Evolutionary conservation across 371 early-diverging fungal species (phyloP).

Genomic region (Basidiobolus meristosporus): DNA sequence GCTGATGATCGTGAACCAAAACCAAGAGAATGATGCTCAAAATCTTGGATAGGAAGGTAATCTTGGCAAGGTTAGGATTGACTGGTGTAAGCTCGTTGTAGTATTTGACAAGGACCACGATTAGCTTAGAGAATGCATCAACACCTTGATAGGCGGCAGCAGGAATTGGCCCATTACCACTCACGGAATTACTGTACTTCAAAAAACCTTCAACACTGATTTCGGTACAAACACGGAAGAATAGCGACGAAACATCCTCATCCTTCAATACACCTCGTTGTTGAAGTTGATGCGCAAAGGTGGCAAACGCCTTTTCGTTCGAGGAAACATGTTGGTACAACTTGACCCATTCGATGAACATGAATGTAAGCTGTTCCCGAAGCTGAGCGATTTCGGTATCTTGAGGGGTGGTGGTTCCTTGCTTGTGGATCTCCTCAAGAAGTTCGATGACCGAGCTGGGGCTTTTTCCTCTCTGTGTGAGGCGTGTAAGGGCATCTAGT

Average conservation of each 20-base stretch:
- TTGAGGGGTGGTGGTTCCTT: too few relatives aligned
- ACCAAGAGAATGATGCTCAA: conserved; percentile 70
- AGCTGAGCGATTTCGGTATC: conserved; percentile 7
- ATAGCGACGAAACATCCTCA: conserved; percentile 56
- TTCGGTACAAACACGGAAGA: conserved; percentile 79
- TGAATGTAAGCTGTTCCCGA: conserved; percentile 40
- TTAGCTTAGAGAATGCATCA: conserved; percentile 67
- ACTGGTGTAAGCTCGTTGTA: conserved; percentile 17
- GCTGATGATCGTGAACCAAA: conserved; percentile 68
- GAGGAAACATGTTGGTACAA: conserved; percentile 67
- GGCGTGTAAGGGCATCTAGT: conserved; percentile 39
- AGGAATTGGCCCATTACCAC: too few relatives aligned
- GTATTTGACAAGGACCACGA: conserved; percentile 47
- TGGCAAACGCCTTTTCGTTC: conserved; percentile 42
- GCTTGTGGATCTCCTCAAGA: conserved; percentile 6
- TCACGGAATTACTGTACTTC: conserved; percentile 13
- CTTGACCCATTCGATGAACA: conserved; percentile 79
- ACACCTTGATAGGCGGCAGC: conserved; percentile 44
- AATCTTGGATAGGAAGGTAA: conserved; percentile 49
- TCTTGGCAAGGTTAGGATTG: conserved; percentile 20
- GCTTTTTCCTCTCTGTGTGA: conserved; percentile 37
- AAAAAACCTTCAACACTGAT: conserved; percentile 53
- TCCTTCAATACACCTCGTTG: conserved; percentile 58
- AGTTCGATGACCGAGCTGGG: conserved; percentile 7
- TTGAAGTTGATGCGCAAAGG: conserved; percentile 40